These are phyloP conservation scores for Candida ortonii DNA, from an alignment of 805 yeast species.

Conservation along the genomic window DNA sequence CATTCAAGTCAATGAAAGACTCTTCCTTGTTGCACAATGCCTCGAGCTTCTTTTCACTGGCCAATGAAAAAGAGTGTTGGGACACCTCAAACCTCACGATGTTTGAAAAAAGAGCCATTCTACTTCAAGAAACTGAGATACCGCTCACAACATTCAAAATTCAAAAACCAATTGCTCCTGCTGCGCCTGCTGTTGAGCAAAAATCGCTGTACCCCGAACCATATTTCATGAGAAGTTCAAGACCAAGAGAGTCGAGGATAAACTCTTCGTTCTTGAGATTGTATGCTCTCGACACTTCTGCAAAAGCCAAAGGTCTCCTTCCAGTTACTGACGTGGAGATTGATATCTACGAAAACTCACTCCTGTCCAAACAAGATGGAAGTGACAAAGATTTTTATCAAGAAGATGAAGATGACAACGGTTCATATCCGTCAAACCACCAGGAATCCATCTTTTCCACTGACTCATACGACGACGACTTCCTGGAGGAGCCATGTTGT, in stretches of 20 bases:
- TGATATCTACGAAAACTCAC: constrained; percentile 28
- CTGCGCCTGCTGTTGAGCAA: background rate
- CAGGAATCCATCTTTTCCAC: constrained; percentile 7
- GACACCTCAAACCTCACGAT: background rate
- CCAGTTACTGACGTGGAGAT: constrained; percentile 37
- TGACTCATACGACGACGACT: constrained; percentile 13
- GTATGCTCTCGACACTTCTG: constrained; percentile 47
- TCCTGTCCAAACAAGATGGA: constrained; percentile 19
- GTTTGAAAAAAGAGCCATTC: constrained; percentile 2
- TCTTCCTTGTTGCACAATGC: constrained; percentile 1
- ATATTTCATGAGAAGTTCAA: constrained; percentile 7
- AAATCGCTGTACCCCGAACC: background rate
- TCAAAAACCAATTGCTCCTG: background rate
- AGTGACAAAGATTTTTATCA: constrained; percentile 7
- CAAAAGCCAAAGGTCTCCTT: constrained; percentile 32
- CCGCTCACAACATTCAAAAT: constrained; percentile 9
- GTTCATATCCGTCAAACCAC: too few species aligned
- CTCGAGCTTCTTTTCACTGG: too few species aligned
- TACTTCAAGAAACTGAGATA: constrained; percentile 9
- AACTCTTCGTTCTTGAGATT: constrained; percentile 47
- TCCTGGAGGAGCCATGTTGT: constrained; percentile 2
- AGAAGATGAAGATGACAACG: constrained; percentile 14
- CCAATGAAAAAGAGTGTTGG: too few species aligned
- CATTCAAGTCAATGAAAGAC: constrained; percentile 2
- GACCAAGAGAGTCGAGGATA: constrained; percentile 44